These are phyloP conservation scores for Ceratobasidium sp. DNA, from an alignment of 1,284 basidiomycete species.

Conservation along the genomic window DNA sequence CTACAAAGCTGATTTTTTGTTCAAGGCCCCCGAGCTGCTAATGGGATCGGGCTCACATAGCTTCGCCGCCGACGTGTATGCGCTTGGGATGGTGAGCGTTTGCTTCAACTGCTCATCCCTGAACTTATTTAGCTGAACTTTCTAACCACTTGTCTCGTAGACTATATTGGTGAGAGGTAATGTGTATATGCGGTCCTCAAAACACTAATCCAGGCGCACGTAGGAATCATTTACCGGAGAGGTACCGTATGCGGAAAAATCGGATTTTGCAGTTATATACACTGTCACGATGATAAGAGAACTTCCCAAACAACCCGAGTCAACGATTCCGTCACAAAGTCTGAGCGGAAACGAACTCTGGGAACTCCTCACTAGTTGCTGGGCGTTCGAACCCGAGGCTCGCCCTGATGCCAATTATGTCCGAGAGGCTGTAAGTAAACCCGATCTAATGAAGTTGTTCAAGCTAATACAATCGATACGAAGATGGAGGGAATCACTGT, in stretches of 20 bases:
- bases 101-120: too few species aligned
- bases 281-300: background rate
- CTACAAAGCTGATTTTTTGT: background rate
- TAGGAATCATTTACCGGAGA: slow-evolving; percentile 16
- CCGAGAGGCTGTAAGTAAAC: background rate
- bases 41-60: background rate
- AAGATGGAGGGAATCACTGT: too few species aligned
- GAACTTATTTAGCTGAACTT: background rate
- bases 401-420: background rate
- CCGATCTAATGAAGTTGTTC: too few species aligned
- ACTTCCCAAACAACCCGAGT: background rate
- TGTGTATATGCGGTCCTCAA: background rate
- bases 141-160: background rate
- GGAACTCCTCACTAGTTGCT: background rate
- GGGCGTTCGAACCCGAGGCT: background rate
- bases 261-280: background rate
- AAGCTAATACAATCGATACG: too few species aligned
- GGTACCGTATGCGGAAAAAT: background rate
- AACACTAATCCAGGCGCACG: background rate
- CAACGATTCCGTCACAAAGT: background rate
- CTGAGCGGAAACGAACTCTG: background rate
- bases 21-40: slow-evolving; percentile 5
- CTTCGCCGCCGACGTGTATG: slow-evolving; percentile 8
- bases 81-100: slow-evolving; percentile 32
- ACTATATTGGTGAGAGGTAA: slow-evolving; percentile 3